These are phyloP conservation scores for Trametes hirsuta DNA, from an alignment of 1,284 basidiomycete species.

Conservation along the genomic window DNA sequence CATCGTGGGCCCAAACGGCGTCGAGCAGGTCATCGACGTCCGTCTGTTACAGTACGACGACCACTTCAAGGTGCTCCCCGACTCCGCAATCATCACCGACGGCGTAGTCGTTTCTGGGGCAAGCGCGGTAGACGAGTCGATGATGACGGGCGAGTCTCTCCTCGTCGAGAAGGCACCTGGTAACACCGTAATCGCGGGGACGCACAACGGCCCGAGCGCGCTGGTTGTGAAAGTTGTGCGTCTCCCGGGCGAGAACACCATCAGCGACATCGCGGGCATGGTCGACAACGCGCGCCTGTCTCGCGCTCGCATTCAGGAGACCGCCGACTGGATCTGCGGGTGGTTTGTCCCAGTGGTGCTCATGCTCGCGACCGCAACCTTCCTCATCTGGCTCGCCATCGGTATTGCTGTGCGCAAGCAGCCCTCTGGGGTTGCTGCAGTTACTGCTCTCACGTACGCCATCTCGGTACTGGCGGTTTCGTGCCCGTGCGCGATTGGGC, in stretches of 20 bases:
- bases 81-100: constrained; percentile 45
- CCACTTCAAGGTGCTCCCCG: constrained; percentile 40
- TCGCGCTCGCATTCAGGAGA: constrained; percentile 42
- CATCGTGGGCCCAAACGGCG: constrained; percentile 33
- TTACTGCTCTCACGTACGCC: constrained; percentile 42
- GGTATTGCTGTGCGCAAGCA: constrained; percentile 36
- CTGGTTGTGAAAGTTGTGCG: constrained; percentile 43
- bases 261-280: constrained; percentile 43
- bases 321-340: constrained; percentile 42
- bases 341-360: constrained; percentile 42
- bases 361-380: constrained; percentile 34
- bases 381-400: constrained; percentile 43
- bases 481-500: constrained; percentile 48
- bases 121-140: constrained; percentile 48
- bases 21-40: constrained; percentile 33
- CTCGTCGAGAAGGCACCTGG: constrained; percentile 43
- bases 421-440: constrained; percentile 31
- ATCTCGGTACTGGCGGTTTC: constrained; percentile 48
- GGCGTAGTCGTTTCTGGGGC: constrained; percentile 42
- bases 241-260: constrained; percentile 46
- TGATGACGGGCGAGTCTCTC: constrained; percentile 48
- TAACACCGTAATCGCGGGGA: constrained; percentile 44
- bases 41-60: constrained; percentile 45
- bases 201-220: constrained; percentile 39
- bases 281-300: constrained; percentile 43